These are phyloP conservation scores for Venustampulla echinocandica DNA, from an alignment of 495 filamentous ascomycete genomes.

Conservation along the genomic window DNA sequence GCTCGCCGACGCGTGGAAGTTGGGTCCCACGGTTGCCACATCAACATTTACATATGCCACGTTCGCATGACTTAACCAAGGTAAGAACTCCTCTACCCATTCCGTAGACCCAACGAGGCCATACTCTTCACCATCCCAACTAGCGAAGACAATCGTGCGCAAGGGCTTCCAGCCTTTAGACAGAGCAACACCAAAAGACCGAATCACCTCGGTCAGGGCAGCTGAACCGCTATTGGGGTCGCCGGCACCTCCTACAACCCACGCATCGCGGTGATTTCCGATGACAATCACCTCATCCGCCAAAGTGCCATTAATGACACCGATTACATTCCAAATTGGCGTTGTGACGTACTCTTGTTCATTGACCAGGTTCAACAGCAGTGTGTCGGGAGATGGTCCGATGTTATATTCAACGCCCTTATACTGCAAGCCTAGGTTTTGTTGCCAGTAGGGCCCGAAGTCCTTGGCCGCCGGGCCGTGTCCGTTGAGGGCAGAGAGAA, in stretches of 20 bases:
- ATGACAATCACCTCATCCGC: constrained; percentile 79
- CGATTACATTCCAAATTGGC: constrained; percentile 91
- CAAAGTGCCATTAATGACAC: constrained; percentile 85
- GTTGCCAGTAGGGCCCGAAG: constrained; percentile 62
- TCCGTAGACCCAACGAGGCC: constrained; percentile 90
- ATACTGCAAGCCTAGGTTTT: constrained; percentile 64
- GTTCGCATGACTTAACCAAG: constrained; percentile 68
- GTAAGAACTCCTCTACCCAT: constrained; percentile 88
- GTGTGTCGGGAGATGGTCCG: constrained; percentile 69
- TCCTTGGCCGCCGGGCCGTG: constrained; percentile 71
- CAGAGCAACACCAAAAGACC: constrained; percentile 72
- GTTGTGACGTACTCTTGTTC: constrained; percentile 84
- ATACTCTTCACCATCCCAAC: constrained; percentile 94
- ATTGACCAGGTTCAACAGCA: constrained; percentile 77
- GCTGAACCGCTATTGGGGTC: constrained; percentile 90
- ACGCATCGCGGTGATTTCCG: constrained; percentile 95
- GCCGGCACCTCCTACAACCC: constrained; percentile 80
- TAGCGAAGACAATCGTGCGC: constrained; percentile 86
- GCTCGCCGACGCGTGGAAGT: constrained; percentile 62
- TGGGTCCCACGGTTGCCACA: constrained; percentile 60
- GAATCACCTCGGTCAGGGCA: constrained; percentile 76
- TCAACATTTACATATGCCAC: constrained; percentile 92
- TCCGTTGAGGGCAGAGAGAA: constrained; percentile 83
- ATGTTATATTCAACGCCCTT: constrained; percentile 87
- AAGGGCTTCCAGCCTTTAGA: constrained; percentile 79